These are phyloP conservation scores for Penicillium samsonianum DNA, from an alignment of 495 filamentous ascomycete genomes.

Conservation along the genomic window DNA sequence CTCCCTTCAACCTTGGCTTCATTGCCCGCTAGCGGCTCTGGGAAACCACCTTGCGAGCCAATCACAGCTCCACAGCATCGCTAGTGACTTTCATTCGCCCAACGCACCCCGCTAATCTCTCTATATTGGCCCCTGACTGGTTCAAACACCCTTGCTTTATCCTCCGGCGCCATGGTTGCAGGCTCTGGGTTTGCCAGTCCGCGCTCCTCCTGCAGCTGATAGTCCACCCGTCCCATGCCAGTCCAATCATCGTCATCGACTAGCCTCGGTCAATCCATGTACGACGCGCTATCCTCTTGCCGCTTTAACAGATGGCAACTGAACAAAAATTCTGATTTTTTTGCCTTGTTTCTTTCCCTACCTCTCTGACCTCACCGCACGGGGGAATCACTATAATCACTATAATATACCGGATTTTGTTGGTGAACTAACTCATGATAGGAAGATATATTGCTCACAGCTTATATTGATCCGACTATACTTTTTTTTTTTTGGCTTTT, in stretches of 20 bases:
- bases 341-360: constrained; percentile 26
- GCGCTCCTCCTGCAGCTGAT: constrained; percentile 38
- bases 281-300: constrained; percentile 40
- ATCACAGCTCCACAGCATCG: constrained; percentile 4
- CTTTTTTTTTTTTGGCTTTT: background rate
- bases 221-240: constrained; percentile 20
- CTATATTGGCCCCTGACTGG: constrained; percentile 28
- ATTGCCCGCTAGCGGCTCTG: constrained; percentile 29
- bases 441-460: background rate
- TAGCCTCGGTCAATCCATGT: constrained; percentile 33
- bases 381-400: background rate
- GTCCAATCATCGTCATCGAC: constrained; percentile 37
- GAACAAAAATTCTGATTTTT: constrained; percentile 45
- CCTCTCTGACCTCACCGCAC: constrained; percentile 19
- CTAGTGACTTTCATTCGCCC: constrained; percentile 12
- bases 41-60: constrained; percentile 11
- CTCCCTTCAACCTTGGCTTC: constrained; percentile 39
- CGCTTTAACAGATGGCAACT: constrained; percentile 44
- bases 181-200: constrained; percentile 34
- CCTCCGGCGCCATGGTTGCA: constrained; percentile 37
- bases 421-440: background rate
- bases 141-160: constrained; percentile 33
- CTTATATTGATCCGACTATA: background rate
- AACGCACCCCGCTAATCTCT: constrained; percentile 17
- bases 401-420: background rate